Base-by-base conservation (phyloP, 2,329 filamentous ascomycete genomes). In the Fusarium sp. region DNA sequence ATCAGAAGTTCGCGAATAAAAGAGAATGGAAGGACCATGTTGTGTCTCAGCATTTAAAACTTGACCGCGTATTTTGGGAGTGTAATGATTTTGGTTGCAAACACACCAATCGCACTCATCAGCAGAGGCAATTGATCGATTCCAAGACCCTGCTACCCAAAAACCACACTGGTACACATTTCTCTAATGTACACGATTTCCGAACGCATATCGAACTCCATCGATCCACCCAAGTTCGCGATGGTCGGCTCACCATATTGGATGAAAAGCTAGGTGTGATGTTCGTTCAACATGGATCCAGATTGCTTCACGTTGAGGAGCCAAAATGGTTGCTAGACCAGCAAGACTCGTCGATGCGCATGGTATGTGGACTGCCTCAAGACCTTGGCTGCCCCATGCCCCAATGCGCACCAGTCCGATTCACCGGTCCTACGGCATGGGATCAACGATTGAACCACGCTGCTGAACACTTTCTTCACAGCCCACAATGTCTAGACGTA, bases 31-130 rank as follows among this genome's bases (percentile, higher is more conserved):
- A 47, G 28, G 3, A 34, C 0, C 54, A 57, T 18, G 10, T 57
- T 0, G 3, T 26, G 0, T 17, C 39, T 0, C 39, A 34, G 3
- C 54, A 57, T 3, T 7, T 57, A 0, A 15, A 0, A 0, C 6
- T 3, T 0, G 6, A 6, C 0, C 38, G 12, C 0, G 12, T 57
- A 0, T 34, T 32, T 4, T 57, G 28, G 28, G 9, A 17, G 28
- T 57, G 52, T 26, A 26, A 26, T 5, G 26, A 26, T 26, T 5
- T 5, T 26, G 26, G 26, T 26, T 26, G 26, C 26, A 26, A 26
- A 26, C 26, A 26, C 26, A 26, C 26, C 26, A 26, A 26, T 5
- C 26, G 26, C 26, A 26, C 26, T 26, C 26, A 26, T 26, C 26
- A 26, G 26, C 26, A 26, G 26, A 26, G 26, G 26, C 26, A 26